A percentile compares a stretch with the other conserved stretches of the same genome.
These are phyloP conservation scores for Byssothecium circinans DNA, from an alignment of 2,329 filamentous ascomycete species.

Conservation along the genomic window DNA sequence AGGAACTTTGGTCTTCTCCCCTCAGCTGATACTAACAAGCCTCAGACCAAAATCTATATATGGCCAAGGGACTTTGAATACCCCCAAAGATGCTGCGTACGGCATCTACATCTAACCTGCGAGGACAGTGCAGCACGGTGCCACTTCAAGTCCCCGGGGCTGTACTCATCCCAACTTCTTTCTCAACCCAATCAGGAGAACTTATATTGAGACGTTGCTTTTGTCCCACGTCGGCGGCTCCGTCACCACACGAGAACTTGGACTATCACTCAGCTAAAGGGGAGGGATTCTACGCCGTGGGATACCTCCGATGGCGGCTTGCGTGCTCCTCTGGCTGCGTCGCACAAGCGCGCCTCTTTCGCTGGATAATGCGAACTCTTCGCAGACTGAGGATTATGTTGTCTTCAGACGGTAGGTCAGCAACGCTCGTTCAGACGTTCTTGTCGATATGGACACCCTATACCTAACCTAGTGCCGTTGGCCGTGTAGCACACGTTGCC, in stretches of 20 bases:
- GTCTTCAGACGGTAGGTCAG: too few relatives aligned
- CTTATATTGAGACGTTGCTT: conserved; percentile 20
- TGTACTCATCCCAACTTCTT: neutral
- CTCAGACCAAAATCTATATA: conserved; percentile 1
- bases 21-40: conserved; percentile 1
- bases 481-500: neutral
- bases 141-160: conserved; percentile 23
- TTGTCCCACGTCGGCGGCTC: conserved; percentile 14
- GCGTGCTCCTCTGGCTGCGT: too few relatives aligned
- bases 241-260: conserved; percentile 12
- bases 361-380: too few relatives aligned
- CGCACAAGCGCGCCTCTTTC: neutral
- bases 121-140: conserved; percentile 15
- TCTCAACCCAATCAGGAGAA: conserved; percentile 11
- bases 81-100: conserved; percentile 14
- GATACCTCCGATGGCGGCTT: too few relatives aligned
- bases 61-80: too few relatives aligned
- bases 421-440: too few relatives aligned
- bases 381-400: too few relatives aligned
- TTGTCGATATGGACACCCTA: too few relatives aligned
- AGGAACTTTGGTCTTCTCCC: too few relatives aligned
- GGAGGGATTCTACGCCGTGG: too few relatives aligned
- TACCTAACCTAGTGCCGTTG: too few relatives aligned
- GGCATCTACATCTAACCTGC: conserved; percentile 1
- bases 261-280: too few relatives aligned